Evolutionary conservation across 169 alveolate species (phyloP).

Genomic region (Neospora caninum): DNA sequence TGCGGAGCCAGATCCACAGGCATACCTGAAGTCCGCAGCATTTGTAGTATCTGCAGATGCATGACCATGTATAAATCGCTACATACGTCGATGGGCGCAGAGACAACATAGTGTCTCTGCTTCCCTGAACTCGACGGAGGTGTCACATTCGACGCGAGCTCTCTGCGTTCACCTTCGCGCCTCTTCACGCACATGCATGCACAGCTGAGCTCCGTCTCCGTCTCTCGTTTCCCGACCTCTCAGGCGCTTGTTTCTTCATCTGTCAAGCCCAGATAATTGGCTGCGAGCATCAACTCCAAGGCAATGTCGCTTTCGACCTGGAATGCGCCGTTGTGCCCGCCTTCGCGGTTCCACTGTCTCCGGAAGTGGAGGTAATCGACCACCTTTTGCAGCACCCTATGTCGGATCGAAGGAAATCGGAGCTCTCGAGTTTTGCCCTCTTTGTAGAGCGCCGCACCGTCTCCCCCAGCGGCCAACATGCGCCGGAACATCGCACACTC

Average conservation of each 20-base stretch:
- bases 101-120: too few species aligned
- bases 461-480: slow-evolving; percentile 12
- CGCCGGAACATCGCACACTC: slow-evolving; percentile 47
- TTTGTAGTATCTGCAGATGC: too few species aligned
- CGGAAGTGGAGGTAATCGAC: slow-evolving; percentile 51
- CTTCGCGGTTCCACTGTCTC: slow-evolving; percentile 43
- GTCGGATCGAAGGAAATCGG: not conserved
- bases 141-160: too few species aligned
- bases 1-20: too few species aligned
- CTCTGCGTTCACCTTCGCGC: too few species aligned
- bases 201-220: too few species aligned
- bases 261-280: slow-evolving; percentile 66
- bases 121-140: too few species aligned
- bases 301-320: slow-evolving; percentile 66
- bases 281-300: slow-evolving; percentile 69
- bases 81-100: too few species aligned
- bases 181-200: too few species aligned
- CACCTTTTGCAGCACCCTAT: slow-evolving; percentile 41
- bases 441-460: not conserved
- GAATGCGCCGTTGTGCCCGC: slow-evolving; percentile 57
- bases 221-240: too few species aligned
- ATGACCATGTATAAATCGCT: too few species aligned
- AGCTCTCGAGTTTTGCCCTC: slow-evolving; percentile 55
- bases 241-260: not conserved
- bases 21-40: too few species aligned